Conservation (phyloP, 805 yeast genomes). For the Pichia rugopelliculosa region DNA sequence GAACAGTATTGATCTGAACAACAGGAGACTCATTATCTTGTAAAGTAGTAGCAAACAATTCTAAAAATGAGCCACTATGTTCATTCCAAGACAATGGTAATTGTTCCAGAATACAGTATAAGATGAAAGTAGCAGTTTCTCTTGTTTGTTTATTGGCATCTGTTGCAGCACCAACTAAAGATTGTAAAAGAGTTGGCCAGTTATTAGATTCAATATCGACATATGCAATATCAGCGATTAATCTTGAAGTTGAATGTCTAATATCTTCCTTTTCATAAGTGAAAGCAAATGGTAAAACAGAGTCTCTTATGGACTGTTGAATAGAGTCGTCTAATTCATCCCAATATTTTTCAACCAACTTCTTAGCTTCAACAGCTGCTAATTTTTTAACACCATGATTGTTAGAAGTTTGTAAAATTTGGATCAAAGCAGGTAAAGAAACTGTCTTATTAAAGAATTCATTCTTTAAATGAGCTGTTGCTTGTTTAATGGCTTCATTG, state of each 20-base stretch:
- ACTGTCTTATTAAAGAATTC: conserved; percentile 66
- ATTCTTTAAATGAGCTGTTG: conserved; percentile 64
- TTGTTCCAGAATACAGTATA: conserved; percentile 72
- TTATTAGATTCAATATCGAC: conserved; percentile 54
- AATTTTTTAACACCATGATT: conserved; percentile 75
- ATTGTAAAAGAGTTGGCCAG: conserved; percentile 76
- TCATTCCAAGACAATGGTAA: conserved; percentile 49
- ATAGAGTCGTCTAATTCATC: conserved; percentile 37
- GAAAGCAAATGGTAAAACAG: conserved; percentile 65
- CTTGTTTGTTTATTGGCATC: conserved; percentile 44
- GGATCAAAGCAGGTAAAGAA: conserved; percentile 76
- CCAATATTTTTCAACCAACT: conserved; percentile 73
- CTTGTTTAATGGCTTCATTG: conserved; percentile 71
- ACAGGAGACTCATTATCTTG: conserved; percentile 54
- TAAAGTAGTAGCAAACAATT: conserved; percentile 63
- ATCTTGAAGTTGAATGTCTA: conserved; percentile 85
- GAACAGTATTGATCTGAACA: conserved; percentile 75
- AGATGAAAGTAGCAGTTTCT: conserved; percentile 77
- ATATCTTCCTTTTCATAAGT: conserved; percentile 53
- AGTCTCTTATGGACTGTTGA: conserved; percentile 55
- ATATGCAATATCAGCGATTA: conserved; percentile 78
- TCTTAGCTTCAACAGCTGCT: conserved; percentile 96
- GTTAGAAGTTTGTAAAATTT: conserved; percentile 62
- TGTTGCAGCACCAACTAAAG: conserved; percentile 60
- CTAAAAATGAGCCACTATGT: conserved; percentile 60